Conservation (phyloP, 257 asterid genomes). For the Gardenia jasminoides region DNA sequence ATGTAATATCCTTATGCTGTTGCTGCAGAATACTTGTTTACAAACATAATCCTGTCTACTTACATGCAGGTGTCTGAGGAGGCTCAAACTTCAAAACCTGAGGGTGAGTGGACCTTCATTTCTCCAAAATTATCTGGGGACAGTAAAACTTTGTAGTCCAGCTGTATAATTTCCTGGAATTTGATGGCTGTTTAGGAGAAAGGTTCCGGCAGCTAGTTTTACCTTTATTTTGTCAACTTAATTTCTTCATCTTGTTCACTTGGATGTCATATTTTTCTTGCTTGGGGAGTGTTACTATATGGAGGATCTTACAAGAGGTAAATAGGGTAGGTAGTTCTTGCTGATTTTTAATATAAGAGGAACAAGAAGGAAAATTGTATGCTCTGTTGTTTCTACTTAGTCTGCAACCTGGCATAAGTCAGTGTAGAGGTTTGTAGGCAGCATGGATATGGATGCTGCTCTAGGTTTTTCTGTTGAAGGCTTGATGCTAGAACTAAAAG, state of each 20-base stretch:
- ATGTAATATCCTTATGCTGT: slow-evolving; percentile 10
- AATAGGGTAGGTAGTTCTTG: no score
- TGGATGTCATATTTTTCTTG: background rate
- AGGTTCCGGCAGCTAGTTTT: background rate
- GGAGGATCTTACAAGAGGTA: background rate
- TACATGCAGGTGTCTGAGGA: slow-evolving; percentile 48
- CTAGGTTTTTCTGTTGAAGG: no score
- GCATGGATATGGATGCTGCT: no score
- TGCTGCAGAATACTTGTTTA: slow-evolving; percentile 4
- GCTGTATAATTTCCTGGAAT: background rate
- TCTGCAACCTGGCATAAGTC: no score
- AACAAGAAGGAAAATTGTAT: no score
- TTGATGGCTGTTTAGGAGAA: background rate
- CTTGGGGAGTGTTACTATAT: background rate
- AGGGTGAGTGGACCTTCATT: slow-evolving; percentile 54
- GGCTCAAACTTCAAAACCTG: slow-evolving; percentile 47
- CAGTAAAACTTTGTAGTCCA: background rate
- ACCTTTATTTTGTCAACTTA: background rate
- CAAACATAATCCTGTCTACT: slow-evolving; percentile 15
- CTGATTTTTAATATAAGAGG: no score
- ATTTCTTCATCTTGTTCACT: background rate
- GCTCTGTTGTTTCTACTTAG: no score
- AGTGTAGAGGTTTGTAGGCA: no score
- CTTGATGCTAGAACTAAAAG: no score
- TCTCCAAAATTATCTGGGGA: slow-evolving; percentile 8